Conservation (phyloP, 345 rosid genomes). For the Kandelia obovata region DNA sequence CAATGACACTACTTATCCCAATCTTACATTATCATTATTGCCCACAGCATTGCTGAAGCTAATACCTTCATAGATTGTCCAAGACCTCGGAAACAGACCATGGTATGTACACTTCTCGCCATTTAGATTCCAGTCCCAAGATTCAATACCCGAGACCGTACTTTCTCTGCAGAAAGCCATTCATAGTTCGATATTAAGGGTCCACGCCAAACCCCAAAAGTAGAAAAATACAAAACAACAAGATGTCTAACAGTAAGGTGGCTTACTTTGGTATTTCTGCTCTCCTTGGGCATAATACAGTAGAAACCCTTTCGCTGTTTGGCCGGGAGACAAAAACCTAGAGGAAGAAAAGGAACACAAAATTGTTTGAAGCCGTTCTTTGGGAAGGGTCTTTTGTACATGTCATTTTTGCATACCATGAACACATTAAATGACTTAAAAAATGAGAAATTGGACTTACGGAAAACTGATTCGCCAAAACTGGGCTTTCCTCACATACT, state of each 20-base stretch:
- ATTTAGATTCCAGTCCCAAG: constrained; percentile 92
- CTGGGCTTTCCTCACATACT: constrained; percentile 44
- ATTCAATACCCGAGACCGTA: constrained; percentile 57
- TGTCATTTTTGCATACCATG: too few species aligned
- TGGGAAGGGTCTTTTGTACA: too few species aligned
- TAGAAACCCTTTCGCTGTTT: constrained; percentile 57
- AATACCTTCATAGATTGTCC: constrained; percentile 83
- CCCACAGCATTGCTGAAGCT: background rate
- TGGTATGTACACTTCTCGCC: constrained; percentile 79
- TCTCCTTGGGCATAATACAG: constrained; percentile 62
- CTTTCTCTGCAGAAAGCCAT: constrained; percentile 42
- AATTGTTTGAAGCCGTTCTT: too few species aligned
- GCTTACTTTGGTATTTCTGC: constrained; percentile 57
- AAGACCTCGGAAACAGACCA: constrained; percentile 92
- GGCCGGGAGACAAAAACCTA: constrained; percentile 83
- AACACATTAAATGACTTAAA: background rate
- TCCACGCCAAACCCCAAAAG: too few species aligned
- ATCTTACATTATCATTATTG: background rate
- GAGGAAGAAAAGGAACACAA: background rate
- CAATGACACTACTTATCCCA: background rate
- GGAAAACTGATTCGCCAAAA: constrained; percentile 66
- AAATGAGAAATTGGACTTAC: constrained; percentile 30
- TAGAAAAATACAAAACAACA: background rate
- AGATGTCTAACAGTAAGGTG: background rate
- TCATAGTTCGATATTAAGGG: background rate